Base-by-base conservation (phyloP, 768 basidiomycete genomes). In the Russula compacta region DNA sequence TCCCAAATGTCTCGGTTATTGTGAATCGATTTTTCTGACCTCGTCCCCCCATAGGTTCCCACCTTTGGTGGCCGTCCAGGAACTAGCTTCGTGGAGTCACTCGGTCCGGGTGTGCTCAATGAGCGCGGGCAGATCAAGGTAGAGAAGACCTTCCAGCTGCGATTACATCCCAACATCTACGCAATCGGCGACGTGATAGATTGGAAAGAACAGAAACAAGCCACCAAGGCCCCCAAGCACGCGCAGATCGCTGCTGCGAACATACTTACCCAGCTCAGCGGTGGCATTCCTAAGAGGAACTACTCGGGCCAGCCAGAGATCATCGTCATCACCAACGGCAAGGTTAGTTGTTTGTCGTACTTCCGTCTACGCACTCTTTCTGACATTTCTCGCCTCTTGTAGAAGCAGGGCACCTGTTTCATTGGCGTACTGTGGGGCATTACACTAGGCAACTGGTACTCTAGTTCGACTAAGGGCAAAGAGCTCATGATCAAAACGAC, bases 181-280 rank as follows among this genome's bases (percentile, higher is more conserved):
- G 88, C 86, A 0, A 76, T 72, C 2, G 87, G 87, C 1, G 87
- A 89, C 67, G 76, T 84, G 60, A 79, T 84, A 61, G 82, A 84
- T 40, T 83, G 79, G 75, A 58, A 71, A 0, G 87, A 87, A 69
- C 81, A 86, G 70, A 87, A 86, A 66, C 84, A 80, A 66, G 72
- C 71, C 0, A 74, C 71, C 17, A 86, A 87, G 69, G 74, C 73
- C 0, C 24, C 50, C 1, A 67, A 66, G 6, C 87, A 88, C 58
- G 70, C 68, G 3, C 44, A 67, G 2, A 60, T 86, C 42, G 73
- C 82, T 40, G 74, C 73, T 3, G 71, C 75, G 35, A 88, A 89
- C 60, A 69, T 85, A 12, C 36, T 82, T 0, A 69, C 71, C 35
- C 67, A 80, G 54, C 71, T 85, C 38, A 68, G 67, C 12, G 79